Evolutionary conservation across 805 yeast genomes (phyloP).

Genomic region (Clavispora phyllophila): DNA sequence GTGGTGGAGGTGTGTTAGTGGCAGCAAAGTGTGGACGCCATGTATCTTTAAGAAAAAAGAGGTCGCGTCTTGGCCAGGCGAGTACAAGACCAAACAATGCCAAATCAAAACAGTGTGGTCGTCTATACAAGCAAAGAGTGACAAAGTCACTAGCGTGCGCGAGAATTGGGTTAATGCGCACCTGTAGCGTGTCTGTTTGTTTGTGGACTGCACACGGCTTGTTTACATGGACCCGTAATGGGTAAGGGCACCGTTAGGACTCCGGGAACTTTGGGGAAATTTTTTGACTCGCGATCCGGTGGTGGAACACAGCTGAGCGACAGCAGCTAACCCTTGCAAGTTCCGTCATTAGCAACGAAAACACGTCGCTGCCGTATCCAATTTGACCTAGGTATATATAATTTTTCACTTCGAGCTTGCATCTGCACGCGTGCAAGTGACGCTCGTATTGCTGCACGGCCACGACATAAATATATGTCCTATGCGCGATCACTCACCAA

Average conservation of each 20-base stretch:
- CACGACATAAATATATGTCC: not conserved
- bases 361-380: not conserved
- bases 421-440: not conserved
- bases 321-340: too few species aligned
- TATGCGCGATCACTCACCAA: not conserved
- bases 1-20: not conserved
- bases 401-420: not conserved
- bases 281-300: too few species aligned
- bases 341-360: too few species aligned
- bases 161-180: constrained; percentile 1
- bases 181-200: constrained; percentile 16
- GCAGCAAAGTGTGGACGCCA: not conserved
- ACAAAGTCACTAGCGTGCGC: not conserved
- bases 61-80: constrained; percentile 1
- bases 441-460: not conserved
- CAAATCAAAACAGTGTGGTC: constrained; percentile 12
- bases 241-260: not conserved
- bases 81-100: constrained; percentile 6
- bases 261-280: too few species aligned
- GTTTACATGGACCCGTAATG: constrained; percentile 1
- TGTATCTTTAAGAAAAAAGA: not conserved
- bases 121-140: not conserved
- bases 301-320: too few species aligned
- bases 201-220: constrained; percentile 3
- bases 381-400: too few species aligned